Evolutionary conservation across 805 yeast species (phyloP).

Genomic region (Grigorovia transvaalensis): DNA sequence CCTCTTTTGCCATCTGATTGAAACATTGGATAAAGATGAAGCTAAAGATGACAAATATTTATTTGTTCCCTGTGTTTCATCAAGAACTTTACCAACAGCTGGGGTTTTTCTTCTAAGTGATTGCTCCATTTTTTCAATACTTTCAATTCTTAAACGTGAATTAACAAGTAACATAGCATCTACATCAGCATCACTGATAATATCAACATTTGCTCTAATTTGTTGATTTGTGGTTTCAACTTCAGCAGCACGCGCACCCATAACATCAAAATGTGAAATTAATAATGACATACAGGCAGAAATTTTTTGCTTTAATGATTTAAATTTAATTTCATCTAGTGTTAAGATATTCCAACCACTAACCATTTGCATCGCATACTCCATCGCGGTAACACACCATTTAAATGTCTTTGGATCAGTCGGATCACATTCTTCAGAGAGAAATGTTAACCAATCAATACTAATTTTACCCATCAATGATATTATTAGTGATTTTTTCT

Average conservation of each 20-base stretch:
- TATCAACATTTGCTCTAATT: conserved; percentile 25
- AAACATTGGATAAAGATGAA: conserved; percentile 77
- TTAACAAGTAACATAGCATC: conserved; percentile 46
- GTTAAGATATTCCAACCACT: conserved; percentile 82
- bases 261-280: conserved; percentile 92
- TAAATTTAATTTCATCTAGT: conserved; percentile 66
- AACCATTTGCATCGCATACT: conserved; percentile 92
- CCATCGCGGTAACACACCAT: conserved; percentile 94
- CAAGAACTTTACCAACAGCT: conserved; percentile 78
- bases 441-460: conserved; percentile 87
- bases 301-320: conserved; percentile 63
- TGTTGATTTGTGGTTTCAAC: conserved; percentile 36
- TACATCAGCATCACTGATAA: conserved; percentile 41
- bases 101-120: conserved; percentile 34
- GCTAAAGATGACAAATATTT: conserved; percentile 81
- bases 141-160: conserved; percentile 57
- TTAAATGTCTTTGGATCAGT: conserved; percentile 83
- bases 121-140: conserved; percentile 54
- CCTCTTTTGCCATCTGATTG: conserved; percentile 97
- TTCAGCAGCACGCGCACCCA: conserved; percentile 84
- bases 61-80: conserved; percentile 76
- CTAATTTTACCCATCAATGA: conserved; percentile 64
- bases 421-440: conserved; percentile 91
- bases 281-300: conserved; percentile 90
- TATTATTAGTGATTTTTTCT: conserved; percentile 55